Evolutionary conservation across 2,329 filamentous ascomycete species (phyloP).

Genomic region (Nothophoma quercina): DNA sequence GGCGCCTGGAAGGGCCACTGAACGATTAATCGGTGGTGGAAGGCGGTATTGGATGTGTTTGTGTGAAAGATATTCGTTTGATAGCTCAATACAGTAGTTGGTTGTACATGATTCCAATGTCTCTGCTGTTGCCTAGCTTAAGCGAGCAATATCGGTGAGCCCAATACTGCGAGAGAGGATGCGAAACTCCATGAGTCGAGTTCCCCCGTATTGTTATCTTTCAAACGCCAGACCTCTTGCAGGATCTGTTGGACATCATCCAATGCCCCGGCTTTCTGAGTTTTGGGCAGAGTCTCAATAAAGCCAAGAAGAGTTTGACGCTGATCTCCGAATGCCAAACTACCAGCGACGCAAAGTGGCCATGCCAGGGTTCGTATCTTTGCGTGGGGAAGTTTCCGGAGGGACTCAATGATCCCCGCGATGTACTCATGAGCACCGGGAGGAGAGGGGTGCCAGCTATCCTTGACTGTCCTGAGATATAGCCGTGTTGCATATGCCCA

Average conservation of each 20-base stretch:
- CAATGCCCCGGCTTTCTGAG: conserved; percentile 15
- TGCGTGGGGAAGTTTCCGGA: conserved; percentile 5
- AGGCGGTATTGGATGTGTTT: background rate
- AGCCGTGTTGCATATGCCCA: too few relatives aligned
- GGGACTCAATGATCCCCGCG: conserved; percentile 7
- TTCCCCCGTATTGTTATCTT: background rate
- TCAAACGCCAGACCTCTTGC: conserved; percentile 9
- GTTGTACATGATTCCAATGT: too few relatives aligned
- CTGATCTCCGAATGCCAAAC: conserved; percentile 8
- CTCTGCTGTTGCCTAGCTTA: too few relatives aligned
- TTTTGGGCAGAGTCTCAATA: conserved; percentile 1
- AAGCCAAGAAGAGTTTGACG: conserved; percentile 10
- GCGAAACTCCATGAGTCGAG: conserved; percentile 16
- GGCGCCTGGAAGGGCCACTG: conserved; percentile 16
- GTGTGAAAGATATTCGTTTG: too few relatives aligned
- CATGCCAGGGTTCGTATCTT: conserved; percentile 22
- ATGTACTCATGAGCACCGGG: too few relatives aligned
- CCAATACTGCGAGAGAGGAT: conserved; percentile 16
- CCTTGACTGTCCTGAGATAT: too few relatives aligned
- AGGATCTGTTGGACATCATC: conserved; percentile 16
- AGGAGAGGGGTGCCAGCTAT: too few relatives aligned
- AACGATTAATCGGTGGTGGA: background rate
- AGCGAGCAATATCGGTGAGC: conserved; percentile 11
- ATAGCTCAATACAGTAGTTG: too few relatives aligned
- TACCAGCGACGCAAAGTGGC: conserved; percentile 24